A percentile compares a stretch with the other conserved stretches of the same genome.
phyloP scores from a whole-genome alignment of 2,329 filamentous ascomycete species.

The Penicillium sp. region DNA sequence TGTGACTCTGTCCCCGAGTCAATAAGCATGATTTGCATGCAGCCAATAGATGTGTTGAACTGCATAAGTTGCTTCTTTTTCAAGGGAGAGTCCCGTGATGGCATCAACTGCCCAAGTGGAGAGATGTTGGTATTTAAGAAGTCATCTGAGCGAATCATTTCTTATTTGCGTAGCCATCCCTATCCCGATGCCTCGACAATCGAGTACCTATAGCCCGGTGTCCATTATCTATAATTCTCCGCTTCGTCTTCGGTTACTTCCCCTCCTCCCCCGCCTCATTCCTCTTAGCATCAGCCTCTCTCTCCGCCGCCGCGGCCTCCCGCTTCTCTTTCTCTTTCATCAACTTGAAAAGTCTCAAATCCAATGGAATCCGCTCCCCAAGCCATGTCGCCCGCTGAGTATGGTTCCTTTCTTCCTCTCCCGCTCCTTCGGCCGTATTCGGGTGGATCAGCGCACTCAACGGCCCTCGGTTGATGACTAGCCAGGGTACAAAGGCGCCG shows the following conservation, averaged over 20 bases:
- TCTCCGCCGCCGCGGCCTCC: conserved; percentile 21
- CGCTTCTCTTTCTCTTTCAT: conserved; percentile 31
- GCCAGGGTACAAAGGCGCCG: conserved; percentile 85
- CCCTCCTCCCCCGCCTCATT: neutral
- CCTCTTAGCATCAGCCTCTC: neutral
- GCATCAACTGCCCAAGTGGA: neutral
- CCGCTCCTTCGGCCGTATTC: conserved; percentile 60
- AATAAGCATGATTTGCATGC: conserved; percentile 12
- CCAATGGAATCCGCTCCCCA: conserved; percentile 51
- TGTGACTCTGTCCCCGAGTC: neutral
- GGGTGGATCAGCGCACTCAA: conserved; percentile 81
- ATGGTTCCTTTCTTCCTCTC: conserved; percentile 59
- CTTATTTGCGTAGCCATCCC: neutral
- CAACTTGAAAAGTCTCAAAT: conserved; percentile 45
- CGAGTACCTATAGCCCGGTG: neutral
- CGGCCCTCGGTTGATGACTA: conserved; percentile 80
- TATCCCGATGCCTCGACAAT: neutral
- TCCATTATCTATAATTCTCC: neutral
- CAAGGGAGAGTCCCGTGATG: neutral
- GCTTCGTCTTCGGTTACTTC: neutral
- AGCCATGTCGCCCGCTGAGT: conserved; percentile 52
- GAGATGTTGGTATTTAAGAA: neutral
- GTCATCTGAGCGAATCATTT: conserved; percentile 12
- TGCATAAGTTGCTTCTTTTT: neutral
- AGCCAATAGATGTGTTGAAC: conserved; percentile 1